Evolutionary conservation across 352 stramenopile species (phyloP), one percentile per base, ranked within the genome.

Genomic region (Thalassiosira mediterranea): DNA sequence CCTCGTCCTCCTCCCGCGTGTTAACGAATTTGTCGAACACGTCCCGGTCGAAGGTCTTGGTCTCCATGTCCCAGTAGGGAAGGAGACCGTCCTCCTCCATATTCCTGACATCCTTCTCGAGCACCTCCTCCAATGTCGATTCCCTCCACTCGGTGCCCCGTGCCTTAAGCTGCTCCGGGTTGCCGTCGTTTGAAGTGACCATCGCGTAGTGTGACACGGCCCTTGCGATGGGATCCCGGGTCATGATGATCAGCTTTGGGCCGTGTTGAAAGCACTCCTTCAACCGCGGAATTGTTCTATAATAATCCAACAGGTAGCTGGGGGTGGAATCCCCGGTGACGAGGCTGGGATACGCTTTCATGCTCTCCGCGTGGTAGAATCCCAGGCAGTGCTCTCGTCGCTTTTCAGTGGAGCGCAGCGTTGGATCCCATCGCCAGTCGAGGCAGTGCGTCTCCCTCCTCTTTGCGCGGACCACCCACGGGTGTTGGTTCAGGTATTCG

Each of bases 401-500:
- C 56, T 79, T 44, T 25, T 74, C 53, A 10, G 72, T 72, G 15
- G 70, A 83, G 47, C 63, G 64, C 0, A 84, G 31, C 21, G 61
- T 83, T 23, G 83, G 80, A 74, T 98, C 95, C 95, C 96, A 99
- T 38, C 96, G 90, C 96, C 96, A 98, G 83, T 99, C 96, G 23
- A 99, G 97, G 77, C 97, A 98, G 84, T 99, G 97, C 11, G 97
- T 98, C 90, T 99, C 97, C 63, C 94, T 76, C 47, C 96, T 87
- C 83, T 94, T 94, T 2, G 95, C 93, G 26, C 91, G 79, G 46
- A 96, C 85, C 15, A 98, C 93, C 47, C 98, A 92, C 29, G 98
- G 95, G 81, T 99, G 97, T 81, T 98, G 95, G 48, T 90, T 95
- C 29, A 99, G 95, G 86, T 98, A 98, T 77, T 99, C 96, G 79